These are phyloP conservation scores for Solanum sejunctum DNA, from an alignment of 257 asterid genomes.

Conservation along the genomic window DNA sequence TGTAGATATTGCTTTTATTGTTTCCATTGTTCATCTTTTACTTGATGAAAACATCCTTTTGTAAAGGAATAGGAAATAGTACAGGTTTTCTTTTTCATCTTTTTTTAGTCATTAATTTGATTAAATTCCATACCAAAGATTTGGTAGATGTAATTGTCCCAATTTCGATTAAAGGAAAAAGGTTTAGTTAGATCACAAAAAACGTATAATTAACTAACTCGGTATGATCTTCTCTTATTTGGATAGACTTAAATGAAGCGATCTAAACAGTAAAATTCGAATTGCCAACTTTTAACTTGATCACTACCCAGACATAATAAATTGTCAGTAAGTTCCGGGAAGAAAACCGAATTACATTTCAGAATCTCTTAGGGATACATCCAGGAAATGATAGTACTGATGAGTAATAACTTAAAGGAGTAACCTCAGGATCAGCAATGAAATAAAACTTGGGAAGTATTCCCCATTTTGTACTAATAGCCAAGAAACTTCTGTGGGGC, in stretches of 20 bases:
- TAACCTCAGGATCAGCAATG: not conserved
- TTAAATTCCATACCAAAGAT: not conserved
- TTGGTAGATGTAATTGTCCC: not conserved
- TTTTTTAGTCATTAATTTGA: not conserved
- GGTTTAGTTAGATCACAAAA: not conserved
- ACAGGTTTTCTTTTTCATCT: not conserved
- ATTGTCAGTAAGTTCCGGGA: not conserved
- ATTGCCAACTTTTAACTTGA: not conserved
- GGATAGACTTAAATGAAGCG: not conserved
- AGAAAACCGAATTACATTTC: not conserved
- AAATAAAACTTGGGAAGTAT: not conserved
- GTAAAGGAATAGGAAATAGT: not conserved
- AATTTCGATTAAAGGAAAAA: not conserved
- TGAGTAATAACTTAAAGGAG: not conserved
- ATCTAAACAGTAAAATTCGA: not conserved
- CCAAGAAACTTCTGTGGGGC: not conserved
- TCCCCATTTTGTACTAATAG: not conserved
- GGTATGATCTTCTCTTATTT: not conserved
- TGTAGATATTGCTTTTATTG: not conserved
- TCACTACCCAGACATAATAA: too few relatives aligned
- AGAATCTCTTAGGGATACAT: not conserved
- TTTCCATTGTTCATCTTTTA: not conserved
- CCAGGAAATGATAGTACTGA: not conserved
- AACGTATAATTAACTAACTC: not conserved
- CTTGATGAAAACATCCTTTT: not conserved